A percentile compares a stretch with the other conserved stretches of the same genome.
Conservation (phyloP, 306 rosid genomes). For the Medicago arabica region DNA sequence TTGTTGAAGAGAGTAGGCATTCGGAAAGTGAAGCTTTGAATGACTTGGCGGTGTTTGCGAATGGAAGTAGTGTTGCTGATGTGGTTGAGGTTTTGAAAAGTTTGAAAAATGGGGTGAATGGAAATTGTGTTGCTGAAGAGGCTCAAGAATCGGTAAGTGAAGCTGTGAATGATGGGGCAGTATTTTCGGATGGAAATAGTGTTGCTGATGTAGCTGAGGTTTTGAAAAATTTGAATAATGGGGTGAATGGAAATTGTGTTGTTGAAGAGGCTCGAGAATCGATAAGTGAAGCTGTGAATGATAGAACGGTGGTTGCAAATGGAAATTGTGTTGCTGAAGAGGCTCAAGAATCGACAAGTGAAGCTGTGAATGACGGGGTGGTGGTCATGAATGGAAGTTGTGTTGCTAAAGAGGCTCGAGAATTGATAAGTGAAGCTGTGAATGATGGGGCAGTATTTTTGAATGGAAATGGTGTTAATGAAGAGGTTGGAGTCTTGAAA, state of each 20-base stretch:
- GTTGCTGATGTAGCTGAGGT: constrained; percentile 38
- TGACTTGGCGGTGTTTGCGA: constrained; percentile 33
- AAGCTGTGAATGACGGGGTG: constrained; percentile 43
- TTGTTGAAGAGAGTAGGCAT: constrained; percentile 30
- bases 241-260: constrained; percentile 41
- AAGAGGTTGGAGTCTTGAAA: constrained; percentile 35
- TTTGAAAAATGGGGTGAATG: constrained; percentile 44
- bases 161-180: constrained; percentile 43
- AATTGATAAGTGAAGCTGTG: constrained; percentile 22
- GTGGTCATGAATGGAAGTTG: constrained; percentile 36
- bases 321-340: constrained; percentile 40
- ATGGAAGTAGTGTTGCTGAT: constrained; percentile 40
- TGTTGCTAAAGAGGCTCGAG: constrained; percentile 40
- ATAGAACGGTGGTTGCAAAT: constrained; percentile 22
- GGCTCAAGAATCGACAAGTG: constrained; percentile 24
- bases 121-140: constrained; percentile 42
- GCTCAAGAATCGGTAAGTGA: constrained; percentile 24
- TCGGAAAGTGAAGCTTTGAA: constrained; percentile 18
- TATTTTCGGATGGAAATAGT: constrained; percentile 20
- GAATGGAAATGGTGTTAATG: constrained; percentile 39
- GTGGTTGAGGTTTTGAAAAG: constrained; percentile 30
- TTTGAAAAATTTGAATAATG: constrained; percentile 41
- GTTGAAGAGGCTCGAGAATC: constrained; percentile 37
- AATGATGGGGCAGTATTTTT: constrained; percentile 40
- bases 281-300: constrained; percentile 31